A percentile compares a stretch with the other conserved stretches of the same genome.
Evolutionary conservation across 2,329 filamentous ascomycete species (phyloP).

Genomic region (Curvularia spicifera): DNA sequence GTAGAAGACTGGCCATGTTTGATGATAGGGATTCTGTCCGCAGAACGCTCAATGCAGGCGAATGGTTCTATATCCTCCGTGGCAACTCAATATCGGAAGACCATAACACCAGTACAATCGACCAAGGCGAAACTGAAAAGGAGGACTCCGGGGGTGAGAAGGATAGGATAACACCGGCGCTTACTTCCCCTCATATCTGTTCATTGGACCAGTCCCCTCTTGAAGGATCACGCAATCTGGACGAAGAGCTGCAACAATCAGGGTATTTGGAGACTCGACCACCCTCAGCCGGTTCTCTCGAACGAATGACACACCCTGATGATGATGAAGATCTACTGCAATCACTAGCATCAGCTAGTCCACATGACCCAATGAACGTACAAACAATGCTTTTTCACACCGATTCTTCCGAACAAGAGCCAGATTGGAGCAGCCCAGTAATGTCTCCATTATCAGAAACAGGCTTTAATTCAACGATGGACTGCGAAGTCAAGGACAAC

Average conservation of each 20-base stretch:
- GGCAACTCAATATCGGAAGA: background rate
- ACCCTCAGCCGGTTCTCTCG: background rate
- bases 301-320: background rate
- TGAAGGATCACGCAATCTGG: background rate
- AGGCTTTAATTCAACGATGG: background rate
- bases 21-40: background rate
- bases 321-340: background rate
- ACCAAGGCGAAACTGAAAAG: background rate
- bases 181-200: slow-evolving; percentile 25
- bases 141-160: background rate
- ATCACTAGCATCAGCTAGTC: background rate
- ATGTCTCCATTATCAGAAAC: background rate
- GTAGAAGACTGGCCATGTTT: background rate
- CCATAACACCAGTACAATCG: too few species aligned
- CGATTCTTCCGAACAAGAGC: background rate
- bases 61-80: slow-evolving; percentile 10
- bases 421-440: background rate
- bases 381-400: background rate
- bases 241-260: background rate
- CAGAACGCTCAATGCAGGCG: background rate
- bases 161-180: slow-evolving; percentile 36
- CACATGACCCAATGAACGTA: background rate
- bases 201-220: background rate
- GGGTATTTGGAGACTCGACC: background rate
- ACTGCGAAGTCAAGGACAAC: too few species aligned